phyloP scores from a whole-genome alignment of 2,329 filamentous ascomycete genomes.

The Thielaviopsis punctulata region DNA sequence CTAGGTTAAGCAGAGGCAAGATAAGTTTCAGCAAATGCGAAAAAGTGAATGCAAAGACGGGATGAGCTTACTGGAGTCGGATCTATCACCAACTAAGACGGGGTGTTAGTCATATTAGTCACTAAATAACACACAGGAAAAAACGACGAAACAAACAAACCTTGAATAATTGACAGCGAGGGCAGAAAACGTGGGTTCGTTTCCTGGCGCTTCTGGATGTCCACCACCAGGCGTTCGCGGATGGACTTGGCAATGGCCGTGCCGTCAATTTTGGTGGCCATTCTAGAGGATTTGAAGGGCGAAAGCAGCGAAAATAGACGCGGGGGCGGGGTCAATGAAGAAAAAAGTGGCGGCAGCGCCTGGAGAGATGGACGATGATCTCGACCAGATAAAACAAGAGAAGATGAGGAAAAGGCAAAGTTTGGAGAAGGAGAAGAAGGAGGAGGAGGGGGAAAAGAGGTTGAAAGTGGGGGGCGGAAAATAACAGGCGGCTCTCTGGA shows the following conservation, averaged over 20 bases:
- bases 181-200: conserved; percentile 77
- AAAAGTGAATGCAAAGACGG: too few species aligned
- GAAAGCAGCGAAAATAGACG: background rate
- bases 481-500: background rate
- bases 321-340: conserved; percentile 1
- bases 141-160: conserved; percentile 18
- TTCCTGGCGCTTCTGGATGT: conserved; percentile 69
- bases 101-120: conserved; percentile 11
- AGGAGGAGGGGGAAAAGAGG: conserved; percentile 1
- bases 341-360: background rate
- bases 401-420: background rate
- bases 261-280: conserved; percentile 93
- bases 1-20: too few species aligned
- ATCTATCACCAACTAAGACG: conserved; percentile 66
- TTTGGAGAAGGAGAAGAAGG: background rate
- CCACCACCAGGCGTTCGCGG: conserved; percentile 59
- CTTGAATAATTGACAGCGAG: conserved; percentile 85
- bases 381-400: background rate
- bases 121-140: background rate
- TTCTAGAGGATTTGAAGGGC: conserved; percentile 36
- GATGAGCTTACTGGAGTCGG: conserved; percentile 60
- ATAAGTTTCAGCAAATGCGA: too few species aligned
- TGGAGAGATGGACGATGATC: background rate
- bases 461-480: background rate
- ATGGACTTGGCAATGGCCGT: conserved; percentile 87